phyloP scores from a whole-genome alignment of 371 early-diverging fungal genomes.

The Blakeslea trispora region DNA sequence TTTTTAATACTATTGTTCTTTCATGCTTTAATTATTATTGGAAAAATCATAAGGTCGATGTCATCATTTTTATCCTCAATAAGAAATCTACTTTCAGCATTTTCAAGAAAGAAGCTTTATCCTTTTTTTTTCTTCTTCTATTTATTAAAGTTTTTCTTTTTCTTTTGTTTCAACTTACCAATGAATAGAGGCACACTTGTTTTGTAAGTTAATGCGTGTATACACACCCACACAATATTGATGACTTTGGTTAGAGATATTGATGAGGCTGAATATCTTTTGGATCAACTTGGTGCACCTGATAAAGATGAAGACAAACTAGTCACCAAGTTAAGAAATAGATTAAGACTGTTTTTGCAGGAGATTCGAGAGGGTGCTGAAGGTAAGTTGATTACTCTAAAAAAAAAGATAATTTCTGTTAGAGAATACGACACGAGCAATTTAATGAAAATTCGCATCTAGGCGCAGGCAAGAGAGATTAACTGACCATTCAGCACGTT shows the following conservation, averaged over 20 bases:
- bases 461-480: too few relatives aligned
- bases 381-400: slow-evolving; percentile 28
- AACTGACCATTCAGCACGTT: too few relatives aligned
- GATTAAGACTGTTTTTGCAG: slow-evolving; percentile 38
- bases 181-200: slow-evolving; percentile 37
- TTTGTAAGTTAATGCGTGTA: slow-evolving; percentile 17
- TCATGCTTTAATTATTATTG: too few relatives aligned
- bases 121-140: slow-evolving; percentile 1
- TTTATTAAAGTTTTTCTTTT: slow-evolving; percentile 9
- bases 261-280: slow-evolving; percentile 59
- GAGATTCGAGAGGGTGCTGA: slow-evolving; percentile 55
- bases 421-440: not conserved
- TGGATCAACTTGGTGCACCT: slow-evolving; percentile 51
- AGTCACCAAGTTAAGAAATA: slow-evolving; percentile 49
- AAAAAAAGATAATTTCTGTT: not conserved
- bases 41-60: too few relatives aligned
- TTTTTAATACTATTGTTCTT: too few relatives aligned
- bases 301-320: slow-evolving; percentile 45
- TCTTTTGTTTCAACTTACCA: not conserved
- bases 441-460: not conserved
- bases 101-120: not conserved
- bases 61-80: too few relatives aligned
- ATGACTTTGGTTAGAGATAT: slow-evolving; percentile 32
- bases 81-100: too few relatives aligned
- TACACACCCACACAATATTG: not conserved